Base-by-base conservation (phyloP, 495 filamentous ascomycete genomes). In the Neurospora sp. region DNA sequence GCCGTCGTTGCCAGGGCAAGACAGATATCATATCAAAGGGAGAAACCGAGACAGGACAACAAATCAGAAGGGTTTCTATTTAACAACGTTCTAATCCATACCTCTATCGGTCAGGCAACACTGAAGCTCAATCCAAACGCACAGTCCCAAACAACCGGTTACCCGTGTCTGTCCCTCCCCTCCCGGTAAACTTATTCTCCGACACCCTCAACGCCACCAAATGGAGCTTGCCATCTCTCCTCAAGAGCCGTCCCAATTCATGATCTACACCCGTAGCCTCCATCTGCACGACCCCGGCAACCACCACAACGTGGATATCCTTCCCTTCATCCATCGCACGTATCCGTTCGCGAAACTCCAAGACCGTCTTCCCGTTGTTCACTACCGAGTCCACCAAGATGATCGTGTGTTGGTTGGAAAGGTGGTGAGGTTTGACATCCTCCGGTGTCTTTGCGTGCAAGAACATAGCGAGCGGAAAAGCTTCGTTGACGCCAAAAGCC, bases 321-420 rank as follows among this genome's bases (percentile, higher is more conserved):
- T 31, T 62, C 6, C 54, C 54, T 18, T 77, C 71, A 18, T 37
- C 18, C 0, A 89, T 74, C 0, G 70, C 75, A 44, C 86, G 85
- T 72, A 92, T 79, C 44, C 83, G 85, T 44, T 79, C 48, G n/a
- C 88, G 82, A 75, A 90, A 90, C n/a, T 86, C 75, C 4, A 85
- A 72, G 4, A 89, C 77, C 0, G 86, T 81, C 23, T 82, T 84
- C 35, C 90, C 88, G 69, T 76, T 89, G 75, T 91, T 91, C 31
- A 91, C 80, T 14, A 91, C 89, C 23, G 87, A 89, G 76, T 92
- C 90, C 14, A 92, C 88, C 8, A 91, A 78, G 5, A 92, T 46
- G 0, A 91, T 76, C 1, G 82, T 87, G 23, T 75, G 69, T 38
- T 78, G 76, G 4, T 76, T 80, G 5, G 81, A 18, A 11, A 92